Conservation (phyloP, 1,284 basidiomycete species). For the Trametes polyzona region DNA sequence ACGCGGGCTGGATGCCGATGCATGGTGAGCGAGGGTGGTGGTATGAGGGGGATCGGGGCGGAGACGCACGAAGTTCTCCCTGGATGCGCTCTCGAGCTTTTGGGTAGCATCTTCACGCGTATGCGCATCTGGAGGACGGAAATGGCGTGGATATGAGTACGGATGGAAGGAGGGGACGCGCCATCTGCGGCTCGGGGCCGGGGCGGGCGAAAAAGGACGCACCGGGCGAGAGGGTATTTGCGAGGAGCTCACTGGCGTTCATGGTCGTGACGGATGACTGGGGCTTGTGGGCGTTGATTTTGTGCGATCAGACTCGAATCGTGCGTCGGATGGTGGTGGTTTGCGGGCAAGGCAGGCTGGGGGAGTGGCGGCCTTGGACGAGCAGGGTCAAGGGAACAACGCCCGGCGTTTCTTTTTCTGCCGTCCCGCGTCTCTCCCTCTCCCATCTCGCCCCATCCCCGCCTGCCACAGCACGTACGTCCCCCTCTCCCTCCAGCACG, state of each 20-base stretch:
- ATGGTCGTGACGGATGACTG: constrained; percentile 52
- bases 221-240: constrained; percentile 91
- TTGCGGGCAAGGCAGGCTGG: constrained; percentile 10
- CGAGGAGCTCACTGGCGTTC: constrained; percentile 89
- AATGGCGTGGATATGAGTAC: constrained; percentile 7
- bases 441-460: not conserved
- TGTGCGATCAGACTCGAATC: constrained; percentile 12
- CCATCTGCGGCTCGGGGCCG: constrained; percentile 18
- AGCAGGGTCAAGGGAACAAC: constrained; percentile 24
- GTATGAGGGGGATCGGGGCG: constrained; percentile 23
- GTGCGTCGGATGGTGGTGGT: constrained; percentile 23
- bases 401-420: constrained; percentile 16
- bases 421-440: constrained; percentile 6
- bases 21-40: constrained; percentile 24
- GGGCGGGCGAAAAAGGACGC: constrained; percentile 37
- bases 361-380: constrained; percentile 23
- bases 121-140: constrained; percentile 61
- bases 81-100: constrained; percentile 83
- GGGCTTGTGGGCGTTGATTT: constrained; percentile 8
- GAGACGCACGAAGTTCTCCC: constrained; percentile 81
- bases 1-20: constrained; percentile 66
- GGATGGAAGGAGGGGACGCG: constrained; percentile 17
- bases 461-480: too few species aligned
- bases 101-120: constrained; percentile 89
- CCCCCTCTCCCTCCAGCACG: not conserved